Percentiles rank a stretch among this genome's conserved stretches.
Evolutionary conservation across 352 stramenopile species (phyloP).

Genomic region (Globisporangium polare): DNA sequence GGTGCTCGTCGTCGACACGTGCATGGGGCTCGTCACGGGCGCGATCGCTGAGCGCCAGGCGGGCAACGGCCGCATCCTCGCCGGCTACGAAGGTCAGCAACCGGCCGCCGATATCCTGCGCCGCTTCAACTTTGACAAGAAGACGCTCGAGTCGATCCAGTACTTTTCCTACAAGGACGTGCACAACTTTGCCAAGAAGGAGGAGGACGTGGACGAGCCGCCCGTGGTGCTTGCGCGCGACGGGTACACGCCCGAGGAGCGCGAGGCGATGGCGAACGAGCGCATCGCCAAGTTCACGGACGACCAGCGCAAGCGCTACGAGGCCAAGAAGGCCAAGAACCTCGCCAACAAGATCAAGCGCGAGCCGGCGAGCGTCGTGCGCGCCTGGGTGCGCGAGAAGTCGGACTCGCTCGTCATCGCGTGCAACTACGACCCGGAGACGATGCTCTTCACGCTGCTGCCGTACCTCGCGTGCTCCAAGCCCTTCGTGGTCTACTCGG

Average conservation of each 20-base stretch:
- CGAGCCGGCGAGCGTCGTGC: conserved; percentile 60
- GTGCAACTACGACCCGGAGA: conserved; percentile 87
- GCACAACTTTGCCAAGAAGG: conserved; percentile 34
- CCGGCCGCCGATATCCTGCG: conserved; percentile 69
- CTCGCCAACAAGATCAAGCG: conserved; percentile 75
- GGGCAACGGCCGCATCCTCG: conserved; percentile 68
- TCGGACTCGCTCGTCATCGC: conserved; percentile 89
- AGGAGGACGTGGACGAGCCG: conserved; percentile 47
- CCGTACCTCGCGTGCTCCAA: conserved; percentile 89
- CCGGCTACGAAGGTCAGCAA: conserved; percentile 73
- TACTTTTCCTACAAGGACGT: conserved; percentile 71
- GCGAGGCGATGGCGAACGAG: conserved; percentile 56
- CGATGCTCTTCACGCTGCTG: conserved; percentile 82
- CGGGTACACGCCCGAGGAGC: conserved; percentile 55
- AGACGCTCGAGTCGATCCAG: conserved; percentile 68
- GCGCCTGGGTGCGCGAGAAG: conserved; percentile 63
- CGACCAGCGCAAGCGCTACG: conserved; percentile 73
- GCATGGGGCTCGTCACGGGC: conserved; percentile 89
- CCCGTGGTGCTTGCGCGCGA: conserved; percentile 40
- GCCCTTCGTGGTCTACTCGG: conserved; percentile 95
- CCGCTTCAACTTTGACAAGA: conserved; percentile 85
- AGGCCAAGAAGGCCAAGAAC: conserved; percentile 74
- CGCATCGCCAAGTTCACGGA: conserved; percentile 82
- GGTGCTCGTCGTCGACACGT: conserved; percentile 92
- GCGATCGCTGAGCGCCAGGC: conserved; percentile 82